Conservation (phyloP, 2,329 filamentous ascomycete species). For the Zarea fungicola region DNA sequence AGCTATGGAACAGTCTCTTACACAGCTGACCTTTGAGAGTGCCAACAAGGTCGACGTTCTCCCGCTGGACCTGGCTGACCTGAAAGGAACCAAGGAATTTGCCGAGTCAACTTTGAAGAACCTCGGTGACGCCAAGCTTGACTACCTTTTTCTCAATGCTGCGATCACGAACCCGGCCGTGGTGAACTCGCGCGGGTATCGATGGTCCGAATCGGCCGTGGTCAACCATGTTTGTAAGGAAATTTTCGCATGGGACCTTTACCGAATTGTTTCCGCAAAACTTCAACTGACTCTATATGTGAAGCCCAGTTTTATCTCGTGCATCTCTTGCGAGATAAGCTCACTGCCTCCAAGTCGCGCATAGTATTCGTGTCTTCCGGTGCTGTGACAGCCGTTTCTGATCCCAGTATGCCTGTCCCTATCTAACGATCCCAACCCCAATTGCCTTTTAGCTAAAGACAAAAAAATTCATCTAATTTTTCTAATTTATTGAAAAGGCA, state of each 20-base stretch:
- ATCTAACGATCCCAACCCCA: too few species aligned
- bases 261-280: too few species aligned
- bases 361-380: constrained; percentile 49
- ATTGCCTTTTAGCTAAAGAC: neutral
- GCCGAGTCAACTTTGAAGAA: constrained; percentile 37
- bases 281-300: neutral
- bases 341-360: constrained; percentile 40
- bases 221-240: constrained; percentile 48
- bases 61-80: constrained; percentile 42
- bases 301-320: constrained; percentile 49
- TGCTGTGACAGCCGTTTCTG: constrained; percentile 32
- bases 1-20: constrained; percentile 36
- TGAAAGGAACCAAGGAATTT: constrained; percentile 41
- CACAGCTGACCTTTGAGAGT: constrained; percentile 36
- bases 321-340: constrained; percentile 43
- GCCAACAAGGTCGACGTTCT: constrained; percentile 39
- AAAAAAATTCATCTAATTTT: neutral
- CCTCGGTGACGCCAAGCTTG: constrained; percentile 37
- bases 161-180: constrained; percentile 32
- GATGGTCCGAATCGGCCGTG: constrained; percentile 45
- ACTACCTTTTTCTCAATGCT: constrained; percentile 47
- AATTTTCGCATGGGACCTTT: neutral
- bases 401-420: constrained; percentile 26
- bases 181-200: constrained; percentile 34
- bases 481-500: constrained; percentile 21